These are phyloP conservation scores for Candida morakotiae DNA, from an alignment of 805 yeast genomes.

Conservation along the genomic window DNA sequence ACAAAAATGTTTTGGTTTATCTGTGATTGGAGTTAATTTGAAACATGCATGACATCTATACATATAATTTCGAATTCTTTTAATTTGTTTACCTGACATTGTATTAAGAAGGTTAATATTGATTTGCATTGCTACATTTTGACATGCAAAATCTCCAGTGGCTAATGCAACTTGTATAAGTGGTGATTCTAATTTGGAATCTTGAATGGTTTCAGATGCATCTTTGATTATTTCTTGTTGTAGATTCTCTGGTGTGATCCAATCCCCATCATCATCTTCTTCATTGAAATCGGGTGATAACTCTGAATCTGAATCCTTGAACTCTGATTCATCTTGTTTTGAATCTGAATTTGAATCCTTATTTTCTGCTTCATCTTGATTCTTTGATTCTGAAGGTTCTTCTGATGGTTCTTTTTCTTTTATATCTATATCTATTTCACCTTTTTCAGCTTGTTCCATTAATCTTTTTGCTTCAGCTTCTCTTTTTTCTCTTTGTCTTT, in stretches of 20 bases:
- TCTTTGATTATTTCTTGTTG: constrained; percentile 67
- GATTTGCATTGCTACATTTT: constrained; percentile 88
- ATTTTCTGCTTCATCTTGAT: constrained; percentile 6
- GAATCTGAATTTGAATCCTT: no score
- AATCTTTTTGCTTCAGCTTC: constrained; percentile 33
- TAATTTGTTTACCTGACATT: constrained; percentile 79
- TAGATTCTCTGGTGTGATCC: constrained; percentile 91
- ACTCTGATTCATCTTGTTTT: constrained; percentile 9
- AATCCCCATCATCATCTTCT: constrained; percentile 81
- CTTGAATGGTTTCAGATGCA: constrained; percentile 51
- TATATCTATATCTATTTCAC: background rate
- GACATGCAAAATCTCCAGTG: constrained; percentile 97
- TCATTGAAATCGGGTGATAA: no score
- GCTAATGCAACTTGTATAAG: constrained; percentile 77
- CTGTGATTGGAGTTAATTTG: constrained; percentile 72
- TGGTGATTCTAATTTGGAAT: constrained; percentile 22
- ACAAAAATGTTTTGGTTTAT: constrained; percentile 81
- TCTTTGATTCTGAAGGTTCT: constrained; percentile 9
- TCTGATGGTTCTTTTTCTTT: constrained; percentile 9
- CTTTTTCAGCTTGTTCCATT: constrained; percentile 10
- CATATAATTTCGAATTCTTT: constrained; percentile 86
- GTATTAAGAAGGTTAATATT: constrained; percentile 85
- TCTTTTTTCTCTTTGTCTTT: constrained; percentile 58
- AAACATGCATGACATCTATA: constrained; percentile 97
- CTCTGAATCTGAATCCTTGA: constrained; percentile 55